Conservation (phyloP, 768 basidiomycete genomes). For the Serendipita vermifera region DNA sequence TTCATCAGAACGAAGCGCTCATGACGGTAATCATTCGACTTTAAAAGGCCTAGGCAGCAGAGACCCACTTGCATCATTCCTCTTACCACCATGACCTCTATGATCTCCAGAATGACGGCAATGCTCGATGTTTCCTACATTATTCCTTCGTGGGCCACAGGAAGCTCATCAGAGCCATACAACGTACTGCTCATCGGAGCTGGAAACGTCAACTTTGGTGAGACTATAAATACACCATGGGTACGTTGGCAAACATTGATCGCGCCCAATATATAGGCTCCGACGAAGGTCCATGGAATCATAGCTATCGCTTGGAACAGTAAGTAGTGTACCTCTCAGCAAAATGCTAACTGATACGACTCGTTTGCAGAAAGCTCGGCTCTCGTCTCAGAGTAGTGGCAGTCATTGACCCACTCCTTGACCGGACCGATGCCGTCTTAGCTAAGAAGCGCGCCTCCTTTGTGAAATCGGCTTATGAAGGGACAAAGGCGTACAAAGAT, state of each 20-base stretch:
- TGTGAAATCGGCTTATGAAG: slow-evolving; percentile 84
- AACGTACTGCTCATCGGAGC: slow-evolving; percentile 93
- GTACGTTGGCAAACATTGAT: not conserved
- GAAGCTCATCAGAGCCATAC: slow-evolving; percentile 30
- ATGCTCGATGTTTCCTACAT: not conserved
- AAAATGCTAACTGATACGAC: not conserved
- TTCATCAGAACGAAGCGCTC: too few relatives aligned
- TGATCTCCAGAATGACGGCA: not conserved
- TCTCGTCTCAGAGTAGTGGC: slow-evolving; percentile 92
- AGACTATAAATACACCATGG: slow-evolving; percentile 14
- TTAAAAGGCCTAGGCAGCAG: too few relatives aligned
- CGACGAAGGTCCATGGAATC: slow-evolving; percentile 85
- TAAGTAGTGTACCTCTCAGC: slow-evolving; percentile 25
- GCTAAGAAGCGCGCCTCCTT: slow-evolving; percentile 80
- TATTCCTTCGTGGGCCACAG: not conserved
- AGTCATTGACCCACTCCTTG: slow-evolving; percentile 78
- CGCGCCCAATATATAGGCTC: slow-evolving; percentile 39
- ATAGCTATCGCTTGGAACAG: slow-evolving; percentile 85
- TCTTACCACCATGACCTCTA: too few relatives aligned
- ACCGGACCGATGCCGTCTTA: slow-evolving; percentile 67
- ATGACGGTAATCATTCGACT: too few relatives aligned
- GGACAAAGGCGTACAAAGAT: slow-evolving; percentile 72
- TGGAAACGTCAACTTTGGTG: slow-evolving; percentile 97
- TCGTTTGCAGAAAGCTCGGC: slow-evolving; percentile 65
- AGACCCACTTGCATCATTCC: too few relatives aligned